Conservation (phyloP, 2,329 filamentous ascomycete species). For the Colletotrichum sp. region DNA sequence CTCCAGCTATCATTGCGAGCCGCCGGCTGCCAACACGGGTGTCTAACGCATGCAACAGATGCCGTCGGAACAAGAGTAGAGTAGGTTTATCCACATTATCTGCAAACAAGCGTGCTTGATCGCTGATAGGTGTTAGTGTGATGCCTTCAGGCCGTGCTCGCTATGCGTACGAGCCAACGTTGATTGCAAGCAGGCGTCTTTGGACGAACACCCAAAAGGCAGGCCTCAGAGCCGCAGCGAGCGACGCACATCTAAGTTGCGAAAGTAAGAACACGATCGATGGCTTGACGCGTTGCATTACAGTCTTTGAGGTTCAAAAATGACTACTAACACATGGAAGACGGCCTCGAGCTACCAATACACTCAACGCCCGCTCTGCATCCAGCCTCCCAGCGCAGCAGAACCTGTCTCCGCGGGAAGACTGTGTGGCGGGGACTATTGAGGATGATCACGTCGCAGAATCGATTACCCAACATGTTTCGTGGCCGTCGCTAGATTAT, state of each 20-base stretch:
- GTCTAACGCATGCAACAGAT: neutral
- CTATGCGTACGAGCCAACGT: neutral
- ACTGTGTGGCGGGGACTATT: fast-evolving
- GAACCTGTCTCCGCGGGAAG: neutral
- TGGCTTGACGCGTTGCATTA: no score
- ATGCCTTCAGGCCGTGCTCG: neutral
- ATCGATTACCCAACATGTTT: fast-evolving
- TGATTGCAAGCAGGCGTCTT: neutral
- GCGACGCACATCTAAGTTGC: neutral
- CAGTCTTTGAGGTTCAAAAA: no score
- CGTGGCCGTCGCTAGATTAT: neutral
- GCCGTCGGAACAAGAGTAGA: neutral
- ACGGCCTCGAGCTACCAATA: neutral
- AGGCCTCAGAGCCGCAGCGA: neutral
- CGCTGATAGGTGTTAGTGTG: neutral
- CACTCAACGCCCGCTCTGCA: neutral
- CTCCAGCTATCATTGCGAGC: neutral
- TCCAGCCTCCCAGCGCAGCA: neutral
- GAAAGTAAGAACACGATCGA: no score
- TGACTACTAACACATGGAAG: no score
- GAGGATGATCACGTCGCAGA: neutral
- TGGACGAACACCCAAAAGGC: neutral
- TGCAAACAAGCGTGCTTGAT: neutral
- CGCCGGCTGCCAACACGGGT: neutral
- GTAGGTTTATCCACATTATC: no score